Conservation (phyloP, 139 green algal species). For the Auxenochlorella protothecoides region DNA sequence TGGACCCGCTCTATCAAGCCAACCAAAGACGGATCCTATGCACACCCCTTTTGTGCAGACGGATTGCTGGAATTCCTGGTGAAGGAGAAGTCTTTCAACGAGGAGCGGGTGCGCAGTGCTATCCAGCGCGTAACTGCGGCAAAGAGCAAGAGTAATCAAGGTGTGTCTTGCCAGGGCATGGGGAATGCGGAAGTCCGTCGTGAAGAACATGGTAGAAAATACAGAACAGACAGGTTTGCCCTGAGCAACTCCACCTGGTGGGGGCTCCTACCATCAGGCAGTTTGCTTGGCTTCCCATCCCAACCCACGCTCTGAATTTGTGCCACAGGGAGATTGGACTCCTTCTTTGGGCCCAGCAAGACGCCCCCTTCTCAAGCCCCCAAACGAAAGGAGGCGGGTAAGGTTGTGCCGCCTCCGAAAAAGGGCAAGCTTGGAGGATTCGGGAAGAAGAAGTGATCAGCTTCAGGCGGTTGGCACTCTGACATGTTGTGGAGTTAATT, state of each 20-base stretch:
- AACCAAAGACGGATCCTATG: too few species aligned
- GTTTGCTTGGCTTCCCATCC: conserved; percentile 1
- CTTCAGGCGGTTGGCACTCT: too few species aligned
- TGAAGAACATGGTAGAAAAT: too few species aligned
- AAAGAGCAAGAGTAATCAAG: conserved; percentile 59
- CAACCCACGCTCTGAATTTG: background rate
- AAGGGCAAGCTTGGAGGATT: conserved; percentile 30
- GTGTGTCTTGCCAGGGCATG: background rate
- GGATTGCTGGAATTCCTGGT: conserved; percentile 86
- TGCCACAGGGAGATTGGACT: conserved; percentile 54
- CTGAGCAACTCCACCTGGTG: too few species aligned
- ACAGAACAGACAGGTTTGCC: too few species aligned
- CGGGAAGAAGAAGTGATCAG: conserved; percentile 16
- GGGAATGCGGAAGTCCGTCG: too few species aligned
- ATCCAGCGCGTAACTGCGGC: conserved; percentile 50
- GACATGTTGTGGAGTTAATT: too few species aligned
- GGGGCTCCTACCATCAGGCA: background rate
- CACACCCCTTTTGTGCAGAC: conserved; percentile 37
- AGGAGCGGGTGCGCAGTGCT: conserved; percentile 69
- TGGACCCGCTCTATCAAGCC: too few species aligned
- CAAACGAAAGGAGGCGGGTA: conserved; percentile 39
- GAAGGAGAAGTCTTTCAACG: conserved; percentile 86
- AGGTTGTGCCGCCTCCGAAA: conserved; percentile 7
- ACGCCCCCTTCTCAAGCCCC: conserved; percentile 24
- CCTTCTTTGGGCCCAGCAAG: conserved; percentile 68